phyloP scores from a whole-genome alignment of 169 alveolate species.

The Babesia ovis region DNA sequence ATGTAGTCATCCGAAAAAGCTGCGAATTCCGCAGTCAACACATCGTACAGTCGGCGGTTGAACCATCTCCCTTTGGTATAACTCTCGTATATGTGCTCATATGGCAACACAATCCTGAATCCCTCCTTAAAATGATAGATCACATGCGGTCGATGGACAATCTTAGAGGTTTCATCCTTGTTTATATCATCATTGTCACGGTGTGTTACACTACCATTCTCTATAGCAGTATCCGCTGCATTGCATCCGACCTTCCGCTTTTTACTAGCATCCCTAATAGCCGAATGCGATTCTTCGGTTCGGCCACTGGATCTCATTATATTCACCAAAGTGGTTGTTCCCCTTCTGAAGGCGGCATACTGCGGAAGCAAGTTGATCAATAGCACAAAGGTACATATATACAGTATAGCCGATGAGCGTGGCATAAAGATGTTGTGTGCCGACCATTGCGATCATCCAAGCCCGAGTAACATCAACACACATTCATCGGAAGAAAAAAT shows the following conservation, averaged over 20 bases:
- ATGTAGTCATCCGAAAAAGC: constrained; percentile 67
- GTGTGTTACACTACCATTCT: no score
- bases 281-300: not conserved
- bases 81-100: constrained; percentile 68
- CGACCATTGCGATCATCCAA: constrained; percentile 51
- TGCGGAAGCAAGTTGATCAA: not conserved
- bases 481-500: no score
- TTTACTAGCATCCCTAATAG: not conserved
- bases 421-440: constrained; percentile 29
- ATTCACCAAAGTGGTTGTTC: not conserved
- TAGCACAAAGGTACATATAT: not conserved
- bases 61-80: constrained; percentile 75
- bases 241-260: not conserved
- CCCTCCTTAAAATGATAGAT: constrained; percentile 66
- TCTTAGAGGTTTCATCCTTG: not conserved
- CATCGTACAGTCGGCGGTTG: constrained; percentile 66
- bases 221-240: no score
- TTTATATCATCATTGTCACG: not conserved
- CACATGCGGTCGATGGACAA: no score
- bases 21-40: constrained; percentile 70
- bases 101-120: constrained; percentile 74
- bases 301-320: not conserved
- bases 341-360: not conserved
- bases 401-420: not conserved
- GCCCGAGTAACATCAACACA: no score